Evolutionary conservation across 164 flowering plant species (phyloP).

Genomic region (Hamamelis virginiana): DNA sequence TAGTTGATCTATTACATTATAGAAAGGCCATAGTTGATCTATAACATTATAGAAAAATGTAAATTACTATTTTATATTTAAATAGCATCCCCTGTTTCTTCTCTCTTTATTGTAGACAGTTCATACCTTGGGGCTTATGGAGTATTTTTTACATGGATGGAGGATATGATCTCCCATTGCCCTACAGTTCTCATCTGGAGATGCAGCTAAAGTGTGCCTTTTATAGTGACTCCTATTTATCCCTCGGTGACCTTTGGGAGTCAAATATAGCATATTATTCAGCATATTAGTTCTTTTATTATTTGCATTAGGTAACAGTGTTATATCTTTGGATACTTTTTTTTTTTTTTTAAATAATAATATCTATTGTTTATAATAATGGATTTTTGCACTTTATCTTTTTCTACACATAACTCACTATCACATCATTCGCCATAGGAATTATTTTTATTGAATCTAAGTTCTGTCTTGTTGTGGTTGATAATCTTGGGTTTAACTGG

Average conservation of each 20-base stretch:
- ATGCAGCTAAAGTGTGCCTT: not conserved
- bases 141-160: not conserved
- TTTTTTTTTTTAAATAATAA: too few species aligned
- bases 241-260: not conserved
- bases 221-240: not conserved
- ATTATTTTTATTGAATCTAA: not conserved
- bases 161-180: not conserved
- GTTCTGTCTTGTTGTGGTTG: not conserved
- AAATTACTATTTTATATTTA: too few species aligned
- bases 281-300: not conserved
- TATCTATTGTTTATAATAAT: not conserved
- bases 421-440: not conserved
- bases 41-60: too few species aligned
- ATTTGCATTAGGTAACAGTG: not conserved
- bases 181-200: not conserved
- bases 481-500: not conserved
- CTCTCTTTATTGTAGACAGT: too few species aligned
- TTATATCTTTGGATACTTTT: not conserved
- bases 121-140: too few species aligned
- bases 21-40: too few species aligned
- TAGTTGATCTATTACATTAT: too few species aligned
- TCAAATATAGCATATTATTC: not conserved
- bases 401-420: not conserved
- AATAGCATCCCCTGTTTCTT: too few species aligned
- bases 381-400: not conserved